A percentile compares a stretch with the other conserved stretches of the same genome.
These are phyloP conservation scores for Calonectria pseudoreteaudii DNA, from an alignment of 2,329 filamentous ascomycete genomes.

Conservation along the genomic window DNA sequence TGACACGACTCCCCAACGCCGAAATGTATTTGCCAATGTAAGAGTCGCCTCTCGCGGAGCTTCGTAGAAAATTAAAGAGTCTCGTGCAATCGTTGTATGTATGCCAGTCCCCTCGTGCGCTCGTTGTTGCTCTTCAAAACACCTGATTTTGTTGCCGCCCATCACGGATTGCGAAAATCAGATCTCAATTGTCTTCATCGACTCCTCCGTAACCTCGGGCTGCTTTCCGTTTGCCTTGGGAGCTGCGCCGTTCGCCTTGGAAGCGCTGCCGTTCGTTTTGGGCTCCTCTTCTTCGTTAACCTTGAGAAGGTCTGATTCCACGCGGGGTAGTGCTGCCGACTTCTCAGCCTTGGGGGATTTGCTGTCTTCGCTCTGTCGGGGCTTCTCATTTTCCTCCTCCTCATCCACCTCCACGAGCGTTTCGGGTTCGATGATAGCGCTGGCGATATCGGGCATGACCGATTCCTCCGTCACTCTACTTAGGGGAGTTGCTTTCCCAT, in stretches of 20 bases:
- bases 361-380: conserved; percentile 58
- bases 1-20: conserved; percentile 45
- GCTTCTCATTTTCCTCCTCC: conserved; percentile 56
- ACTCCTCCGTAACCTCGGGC: conserved; percentile 58
- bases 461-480: conserved; percentile 80
- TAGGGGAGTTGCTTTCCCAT: conserved; percentile 76
- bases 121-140: conserved; percentile 38
- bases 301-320: conserved; percentile 52
- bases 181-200: conserved; percentile 74
- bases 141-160: conserved; percentile 8
- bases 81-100: conserved; percentile 44
- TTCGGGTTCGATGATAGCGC: conserved; percentile 54
- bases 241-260: neutral
- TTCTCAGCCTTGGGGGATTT: conserved; percentile 43
- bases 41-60: conserved; percentile 36
- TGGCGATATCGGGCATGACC: conserved; percentile 54
- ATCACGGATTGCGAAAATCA: conserved; percentile 44
- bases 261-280: conserved; percentile 47
- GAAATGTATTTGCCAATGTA: conserved; percentile 37
- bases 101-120: conserved; percentile 40
- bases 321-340: conserved; percentile 49
- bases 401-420: conserved; percentile 67
- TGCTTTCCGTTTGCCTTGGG: conserved; percentile 59
- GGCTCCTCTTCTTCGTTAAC: conserved; percentile 54
- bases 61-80: conserved; percentile 50